Base-by-base conservation (phyloP, 2,329 filamentous ascomycete species). In the Lachnellula cervina region DNA sequence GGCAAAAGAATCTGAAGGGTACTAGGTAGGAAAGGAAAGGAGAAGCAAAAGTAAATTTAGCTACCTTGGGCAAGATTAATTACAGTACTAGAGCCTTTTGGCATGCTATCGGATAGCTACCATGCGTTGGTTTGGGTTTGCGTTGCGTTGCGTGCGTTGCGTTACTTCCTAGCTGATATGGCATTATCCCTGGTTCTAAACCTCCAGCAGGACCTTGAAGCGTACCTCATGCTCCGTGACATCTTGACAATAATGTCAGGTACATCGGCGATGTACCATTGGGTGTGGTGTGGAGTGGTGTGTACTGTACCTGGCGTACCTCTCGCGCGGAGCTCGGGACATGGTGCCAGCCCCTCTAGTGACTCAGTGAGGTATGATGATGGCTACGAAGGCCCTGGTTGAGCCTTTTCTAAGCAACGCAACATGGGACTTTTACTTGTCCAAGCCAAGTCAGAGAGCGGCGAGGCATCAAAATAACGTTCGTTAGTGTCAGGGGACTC, bases 261-360 rank as follows among this genome's bases (percentile, higher is more conserved):
- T 32, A 32, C 28, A 32, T 11, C 28, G 28, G n/a, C 37, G 7
- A 40, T 2, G 34, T 50, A 37, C 35, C 23, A 43, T 54, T 48
- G 52, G 52, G 38, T 17, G 28, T 49, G n/a, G n/a, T n/a, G n/a
- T n/a, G n/a, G n/a, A n/a, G n/a, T n/a, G n/a, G n/a, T n/a, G n/a
- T n/a, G n/a, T n/a, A n/a, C n/a, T n/a, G 25, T 23, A 34, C 52
- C 21, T 34, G 5, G 44, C 21, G 19, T 13, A n/a, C 19, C 43
- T 45, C 32, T 59, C 52, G 52, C 59, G 59, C 51, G 59, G 59
- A 60, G 52, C 16, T 53, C 56, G 56, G 56, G 54, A 59, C 49
- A 45, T 25, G 49, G 54, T 58, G 53, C 56, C 53, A 28, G 13
- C 25, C 37, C 44, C 50, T n/a, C n/a, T n/a, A n/a, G n/a, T n/a